These are phyloP conservation scores for Tillandsia fasciculata DNA, from an alignment of 176 grass and related monocot genomes.

Conservation along the genomic window DNA sequence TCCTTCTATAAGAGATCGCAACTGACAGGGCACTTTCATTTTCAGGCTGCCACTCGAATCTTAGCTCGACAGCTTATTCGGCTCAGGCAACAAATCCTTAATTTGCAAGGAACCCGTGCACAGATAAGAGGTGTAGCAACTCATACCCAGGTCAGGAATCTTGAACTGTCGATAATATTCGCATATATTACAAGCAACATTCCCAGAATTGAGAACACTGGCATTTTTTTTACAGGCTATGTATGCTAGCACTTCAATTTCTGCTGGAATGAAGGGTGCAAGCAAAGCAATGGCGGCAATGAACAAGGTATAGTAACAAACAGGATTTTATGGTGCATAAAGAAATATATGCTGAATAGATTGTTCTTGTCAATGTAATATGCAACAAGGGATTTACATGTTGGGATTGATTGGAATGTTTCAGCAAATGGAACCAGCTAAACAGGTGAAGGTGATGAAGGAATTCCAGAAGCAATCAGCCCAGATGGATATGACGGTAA, in stretches of 20 bases:
- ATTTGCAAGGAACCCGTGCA: slow-evolving; percentile 86
- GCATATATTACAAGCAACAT: background rate
- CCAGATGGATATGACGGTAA: slow-evolving; percentile 99
- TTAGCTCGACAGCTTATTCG: slow-evolving; percentile 89
- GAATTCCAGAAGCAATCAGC: slow-evolving; percentile 97
- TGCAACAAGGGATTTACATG: slow-evolving; percentile 7
- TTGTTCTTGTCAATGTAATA: slow-evolving; percentile 15
- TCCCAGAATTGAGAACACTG: background rate
- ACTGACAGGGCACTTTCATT: background rate
- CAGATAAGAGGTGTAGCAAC: slow-evolving; percentile 97
- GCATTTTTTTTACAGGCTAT: slow-evolving; percentile 50
- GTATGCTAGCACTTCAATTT: slow-evolving; percentile 95
- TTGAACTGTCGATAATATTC: background rate
- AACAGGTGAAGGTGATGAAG: slow-evolving; percentile 86
- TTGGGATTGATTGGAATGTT: slow-evolving; percentile 19
- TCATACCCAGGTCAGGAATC: slow-evolving; percentile 60
- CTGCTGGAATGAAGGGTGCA: slow-evolving; percentile 98
- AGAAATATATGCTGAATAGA: slow-evolving; percentile 3
- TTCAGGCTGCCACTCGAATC: slow-evolving; percentile 86
- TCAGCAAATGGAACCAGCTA: slow-evolving; percentile 95
- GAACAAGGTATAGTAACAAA: slow-evolving; percentile 70
- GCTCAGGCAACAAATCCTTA: slow-evolving; percentile 91
- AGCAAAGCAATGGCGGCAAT: slow-evolving; percentile 98
- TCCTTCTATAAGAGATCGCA: background rate
- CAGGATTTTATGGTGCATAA: slow-evolving; percentile 19